Percentiles rank a stretch among this genome's conserved stretches.
Conservation (phyloP, 257 asterid species). For the Craterostigma plantagineum region DNA sequence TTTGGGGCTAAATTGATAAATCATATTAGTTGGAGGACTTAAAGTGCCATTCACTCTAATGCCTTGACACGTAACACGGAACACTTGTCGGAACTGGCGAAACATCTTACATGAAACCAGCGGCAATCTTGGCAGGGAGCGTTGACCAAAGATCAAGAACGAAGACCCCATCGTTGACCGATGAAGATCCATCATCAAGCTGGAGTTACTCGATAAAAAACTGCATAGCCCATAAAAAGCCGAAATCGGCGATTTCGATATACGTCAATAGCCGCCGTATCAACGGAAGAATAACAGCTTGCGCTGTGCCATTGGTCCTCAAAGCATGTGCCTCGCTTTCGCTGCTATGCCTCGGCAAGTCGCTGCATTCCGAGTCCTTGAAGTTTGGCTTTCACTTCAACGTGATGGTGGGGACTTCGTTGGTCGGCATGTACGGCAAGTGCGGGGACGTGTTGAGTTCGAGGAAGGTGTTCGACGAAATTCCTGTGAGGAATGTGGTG, state of each 20-base stretch:
- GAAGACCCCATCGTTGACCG: too few relatives aligned
- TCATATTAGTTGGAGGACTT: too few relatives aligned
- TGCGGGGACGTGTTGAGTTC: slow-evolving; percentile 31
- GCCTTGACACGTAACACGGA: too few relatives aligned
- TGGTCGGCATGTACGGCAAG: slow-evolving; percentile 57
- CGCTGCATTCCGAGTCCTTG: slow-evolving; percentile 41
- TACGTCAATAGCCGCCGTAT: slow-evolving; percentile 25
- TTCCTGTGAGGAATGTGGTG: slow-evolving; percentile 43
- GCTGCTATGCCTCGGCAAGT: slow-evolving; percentile 22
- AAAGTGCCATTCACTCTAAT: too few relatives aligned
- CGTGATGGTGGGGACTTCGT: slow-evolving; percentile 56
- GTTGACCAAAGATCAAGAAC: too few relatives aligned
- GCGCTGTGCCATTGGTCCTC: slow-evolving; percentile 39
- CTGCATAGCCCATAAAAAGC: slow-evolving; percentile 25
- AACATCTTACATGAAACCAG: too few relatives aligned
- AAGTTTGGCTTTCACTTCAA: slow-evolving; percentile 34
- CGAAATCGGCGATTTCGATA: slow-evolving; percentile 29
- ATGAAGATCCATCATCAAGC: slow-evolving; percentile 5
- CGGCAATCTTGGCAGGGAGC: too few relatives aligned
- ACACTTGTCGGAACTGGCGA: too few relatives aligned
- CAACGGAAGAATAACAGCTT: slow-evolving; percentile 12
- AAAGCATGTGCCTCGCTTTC: slow-evolving; percentile 61
- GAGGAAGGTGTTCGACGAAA: slow-evolving; percentile 41
- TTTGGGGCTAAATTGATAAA: too few relatives aligned
- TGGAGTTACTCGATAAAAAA: slow-evolving; percentile 21